Evolutionary conservation across 1,284 basidiomycete species (phyloP).

Genomic region (Takashimella koratensis): DNA sequence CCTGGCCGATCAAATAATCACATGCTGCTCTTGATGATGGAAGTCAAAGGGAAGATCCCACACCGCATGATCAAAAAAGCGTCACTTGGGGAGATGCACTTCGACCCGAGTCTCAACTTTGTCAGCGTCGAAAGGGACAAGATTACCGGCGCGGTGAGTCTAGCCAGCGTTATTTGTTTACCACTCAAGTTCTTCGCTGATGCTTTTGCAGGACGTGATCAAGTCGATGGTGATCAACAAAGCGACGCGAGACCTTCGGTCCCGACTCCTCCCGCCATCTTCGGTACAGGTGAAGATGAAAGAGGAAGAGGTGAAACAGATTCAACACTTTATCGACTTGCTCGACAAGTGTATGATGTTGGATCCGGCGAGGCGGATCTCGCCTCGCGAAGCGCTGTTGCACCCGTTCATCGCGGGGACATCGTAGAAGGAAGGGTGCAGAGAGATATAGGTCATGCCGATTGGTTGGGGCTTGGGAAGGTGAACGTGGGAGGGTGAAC

Average conservation of each 20-base stretch:
- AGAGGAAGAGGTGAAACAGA: conserved; percentile 80
- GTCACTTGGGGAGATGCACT: conserved; percentile 85
- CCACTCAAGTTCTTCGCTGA: no score
- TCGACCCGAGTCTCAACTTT: conserved; percentile 71
- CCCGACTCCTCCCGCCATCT: conserved; percentile 73
- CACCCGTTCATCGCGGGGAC: conserved; percentile 72
- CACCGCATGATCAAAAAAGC: conserved; percentile 91
- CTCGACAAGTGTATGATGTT: conserved; percentile 86
- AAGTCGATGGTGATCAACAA: conserved; percentile 82
- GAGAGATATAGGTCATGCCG: not conserved
- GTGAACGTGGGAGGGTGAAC: no score
- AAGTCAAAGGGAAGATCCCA: conserved; percentile 90
- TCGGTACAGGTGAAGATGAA: conserved; percentile 66
- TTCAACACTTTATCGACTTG: conserved; percentile 83
- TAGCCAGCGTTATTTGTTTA: not conserved
- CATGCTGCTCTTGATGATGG: conserved; percentile 96
- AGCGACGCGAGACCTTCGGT: conserved; percentile 72
- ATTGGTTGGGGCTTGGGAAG: no score
- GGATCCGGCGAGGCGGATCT: conserved; percentile 83
- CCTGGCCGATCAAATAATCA: conserved; percentile 97
- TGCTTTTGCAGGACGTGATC: conserved; percentile 61
- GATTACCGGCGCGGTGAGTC: conserved; percentile 74
- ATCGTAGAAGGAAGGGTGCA: not conserved
- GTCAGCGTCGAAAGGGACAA: conserved; percentile 73
- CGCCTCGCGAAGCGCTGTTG: conserved; percentile 77